Percentiles rank a stretch among this genome's conserved stretches.
phyloP scores from a whole-genome alignment of 805 yeast genomes.

The Candida caryicola region DNA sequence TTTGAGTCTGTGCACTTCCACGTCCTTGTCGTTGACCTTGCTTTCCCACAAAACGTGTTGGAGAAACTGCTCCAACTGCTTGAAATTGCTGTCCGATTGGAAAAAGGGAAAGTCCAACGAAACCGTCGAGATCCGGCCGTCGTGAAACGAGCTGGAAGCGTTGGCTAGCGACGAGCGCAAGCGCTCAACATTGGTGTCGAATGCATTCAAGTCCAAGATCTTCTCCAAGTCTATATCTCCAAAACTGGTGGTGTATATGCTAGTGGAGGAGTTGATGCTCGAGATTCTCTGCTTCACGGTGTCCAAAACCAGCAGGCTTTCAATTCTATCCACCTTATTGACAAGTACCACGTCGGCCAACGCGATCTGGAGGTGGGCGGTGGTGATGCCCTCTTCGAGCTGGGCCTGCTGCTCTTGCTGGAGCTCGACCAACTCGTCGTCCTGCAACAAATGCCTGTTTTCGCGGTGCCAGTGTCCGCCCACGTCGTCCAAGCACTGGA shows the following conservation, averaged over 20 bases:
- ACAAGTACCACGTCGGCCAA: constrained; percentile 79
- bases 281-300: constrained; percentile 39
- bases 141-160: constrained; percentile 28
- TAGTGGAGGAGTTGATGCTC: constrained; percentile 66
- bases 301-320: constrained; percentile 20
- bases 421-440: constrained; percentile 17
- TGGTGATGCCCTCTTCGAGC: constrained; percentile 50
- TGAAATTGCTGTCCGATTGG: constrained; percentile 33
- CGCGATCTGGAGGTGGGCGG: constrained; percentile 88
- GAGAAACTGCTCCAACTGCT: constrained; percentile 55
- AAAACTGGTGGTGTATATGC: constrained; percentile 61
- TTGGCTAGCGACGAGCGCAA: constrained; percentile 14
- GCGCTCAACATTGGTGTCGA: constrained; percentile 40
- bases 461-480: constrained; percentile 68
- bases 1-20: constrained; percentile 80
- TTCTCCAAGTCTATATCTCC: constrained; percentile 70
- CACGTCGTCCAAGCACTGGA: constrained; percentile 62
- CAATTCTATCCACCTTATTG: constrained; percentile 67
- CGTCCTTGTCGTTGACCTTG: constrained; percentile 34
- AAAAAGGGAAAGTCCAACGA: constrained; percentile 46
- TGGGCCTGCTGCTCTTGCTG: constrained; percentile 32
- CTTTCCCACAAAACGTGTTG: constrained; percentile 78
- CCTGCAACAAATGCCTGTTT: constrained; percentile 28
- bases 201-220: constrained; percentile 78
- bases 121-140: constrained; percentile 36